Base-by-base conservation (phyloP, 192 early-diverging fungal genomes). In the Podochytrium sp. region DNA sequence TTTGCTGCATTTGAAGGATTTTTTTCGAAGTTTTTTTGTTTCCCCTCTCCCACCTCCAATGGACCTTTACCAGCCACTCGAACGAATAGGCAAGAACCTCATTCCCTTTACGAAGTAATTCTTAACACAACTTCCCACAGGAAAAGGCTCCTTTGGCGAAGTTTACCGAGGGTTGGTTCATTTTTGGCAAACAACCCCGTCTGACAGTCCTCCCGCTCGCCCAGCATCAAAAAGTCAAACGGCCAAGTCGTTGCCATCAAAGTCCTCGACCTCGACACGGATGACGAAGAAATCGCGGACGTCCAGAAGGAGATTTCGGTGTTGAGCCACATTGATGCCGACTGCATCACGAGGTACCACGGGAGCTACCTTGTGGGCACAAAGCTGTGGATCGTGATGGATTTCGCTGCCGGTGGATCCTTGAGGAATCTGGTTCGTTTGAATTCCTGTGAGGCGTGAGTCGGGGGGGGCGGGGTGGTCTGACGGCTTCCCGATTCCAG, bases 341-440 rank as follows among this genome's bases (percentile, higher is more conserved):
- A 92, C 38, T 90, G 95, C 78, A 97, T 98, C 68, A 98, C 96
- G 0, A 89, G 91, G 53, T 98, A 98, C 78, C 92, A 96, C 83
- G 96, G 94, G 38, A 92, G 55, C 23, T 76, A 76, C 47, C 38
- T 76, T 4, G 72, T 74, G 71, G 94, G 91, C 23, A 95, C 94
- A 27, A 96, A 95, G 67, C 85, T 99, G 47, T 99, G 98, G 96
- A 93, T 99, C 70, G 89, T 98, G 66, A 98, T 99, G 95, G 98
- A 98, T 73, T 97, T 93, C 84, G 95, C 95, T 4, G 94, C 88
- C 4, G 98, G 95, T 33, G 98, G 98, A 56, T 97, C 94, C 69
- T 86, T 99, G 40, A 79, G 93, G 63, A 82, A 84, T 25, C 79
- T 95, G 75, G 93, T 94, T 43, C 7, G 65, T 73, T 34, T 38